These are phyloP conservation scores for Salix koriyanagi DNA, from an alignment of 345 rosid species.

Conservation along the genomic window DNA sequence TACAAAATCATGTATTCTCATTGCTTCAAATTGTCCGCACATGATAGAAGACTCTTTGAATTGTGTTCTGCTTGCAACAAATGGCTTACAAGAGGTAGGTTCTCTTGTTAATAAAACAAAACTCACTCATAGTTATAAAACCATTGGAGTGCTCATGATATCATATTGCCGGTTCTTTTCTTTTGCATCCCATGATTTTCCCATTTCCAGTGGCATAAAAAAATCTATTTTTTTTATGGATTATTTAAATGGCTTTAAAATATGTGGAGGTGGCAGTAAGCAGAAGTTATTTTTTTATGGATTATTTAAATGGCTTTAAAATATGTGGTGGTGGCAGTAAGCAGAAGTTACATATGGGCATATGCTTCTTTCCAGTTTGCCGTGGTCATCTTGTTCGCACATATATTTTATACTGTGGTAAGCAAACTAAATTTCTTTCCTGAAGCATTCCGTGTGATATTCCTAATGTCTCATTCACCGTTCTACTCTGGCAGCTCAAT, in stretches of 20 bases:
- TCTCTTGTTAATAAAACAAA: neutral
- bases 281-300: slow-evolving; percentile 27
- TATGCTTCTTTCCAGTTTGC: slow-evolving; percentile 61
- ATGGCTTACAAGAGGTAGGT: neutral
- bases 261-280: slow-evolving; percentile 39
- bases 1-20: neutral
- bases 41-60: neutral
- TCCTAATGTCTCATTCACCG: neutral
- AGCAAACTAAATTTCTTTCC: slow-evolving; percentile 15
- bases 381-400: slow-evolving; percentile 55
- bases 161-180: neutral
- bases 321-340: slow-evolving; percentile 39
- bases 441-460: neutral
- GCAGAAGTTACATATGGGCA: slow-evolving; percentile 59
- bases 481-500: slow-evolving; percentile 36
- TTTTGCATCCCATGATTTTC: neutral
- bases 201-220: neutral
- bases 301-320: slow-evolving; percentile 8
- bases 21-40: neutral
- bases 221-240: neutral
- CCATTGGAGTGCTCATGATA: neutral
- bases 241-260: slow-evolving; percentile 8
- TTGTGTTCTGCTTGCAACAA: neutral
- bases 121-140: neutral
- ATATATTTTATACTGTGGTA: slow-evolving; percentile 52